phyloP scores from a whole-genome alignment of 2,329 filamentous ascomycete genomes.

The Xylaria sp. region DNA sequence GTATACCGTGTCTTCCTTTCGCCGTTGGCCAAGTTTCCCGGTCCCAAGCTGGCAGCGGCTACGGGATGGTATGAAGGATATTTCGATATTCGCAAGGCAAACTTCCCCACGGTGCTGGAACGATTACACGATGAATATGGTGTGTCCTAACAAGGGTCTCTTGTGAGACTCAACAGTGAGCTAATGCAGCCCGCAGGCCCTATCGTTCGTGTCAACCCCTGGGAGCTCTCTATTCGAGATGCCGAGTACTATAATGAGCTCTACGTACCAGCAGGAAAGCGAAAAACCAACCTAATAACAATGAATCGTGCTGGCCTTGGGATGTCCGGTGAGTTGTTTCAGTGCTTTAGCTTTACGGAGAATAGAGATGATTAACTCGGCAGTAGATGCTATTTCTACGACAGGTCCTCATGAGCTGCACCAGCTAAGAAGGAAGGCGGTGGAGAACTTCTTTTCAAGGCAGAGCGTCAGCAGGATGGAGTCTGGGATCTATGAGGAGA shows the following conservation, averaged over 20 bases:
- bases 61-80: neutral
- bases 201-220: conserved; percentile 32
- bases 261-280: conserved; percentile 8
- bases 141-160: neutral
- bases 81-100: neutral
- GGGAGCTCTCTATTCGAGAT: conserved; percentile 34
- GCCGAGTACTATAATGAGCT: conserved; percentile 27
- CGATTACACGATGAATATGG: neutral
- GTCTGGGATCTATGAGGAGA: neutral
- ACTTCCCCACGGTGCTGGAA: neutral
- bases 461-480: neutral
- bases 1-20: neutral
- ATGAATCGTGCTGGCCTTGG: no score
- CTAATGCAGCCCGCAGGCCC: conserved; percentile 16
- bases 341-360: no score
- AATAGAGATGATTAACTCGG: no score
- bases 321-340: no score
- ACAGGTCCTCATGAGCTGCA: neutral
- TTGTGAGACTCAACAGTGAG: neutral
- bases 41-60: neutral
- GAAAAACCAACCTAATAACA: neutral
- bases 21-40: neutral
- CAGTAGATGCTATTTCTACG: no score
- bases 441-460: neutral
- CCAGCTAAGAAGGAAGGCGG: neutral